Conservation (phyloP, 345 rosid genomes). For the Odontarrhena argentea region DNA sequence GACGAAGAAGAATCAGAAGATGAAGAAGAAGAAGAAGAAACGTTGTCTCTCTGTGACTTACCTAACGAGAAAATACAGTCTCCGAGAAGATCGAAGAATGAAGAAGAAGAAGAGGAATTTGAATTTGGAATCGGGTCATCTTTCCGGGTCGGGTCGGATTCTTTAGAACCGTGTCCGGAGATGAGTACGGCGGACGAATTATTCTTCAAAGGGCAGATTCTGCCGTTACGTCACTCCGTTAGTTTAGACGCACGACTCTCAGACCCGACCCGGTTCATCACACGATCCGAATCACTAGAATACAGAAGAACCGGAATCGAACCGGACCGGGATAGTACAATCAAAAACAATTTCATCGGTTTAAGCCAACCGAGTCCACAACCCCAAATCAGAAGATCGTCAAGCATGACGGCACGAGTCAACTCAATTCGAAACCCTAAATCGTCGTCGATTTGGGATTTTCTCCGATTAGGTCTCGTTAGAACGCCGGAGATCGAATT, state of each 20-base stretch:
- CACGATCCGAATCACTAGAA: constrained; percentile 66
- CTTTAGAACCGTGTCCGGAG: constrained; percentile 48
- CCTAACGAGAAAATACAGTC: constrained; percentile 15
- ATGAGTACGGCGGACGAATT: constrained; percentile 80
- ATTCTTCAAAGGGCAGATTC: constrained; percentile 69
- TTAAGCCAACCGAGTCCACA: constrained; percentile 70
- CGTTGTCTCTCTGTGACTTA: constrained; percentile 68
- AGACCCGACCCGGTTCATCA: constrained; percentile 34
- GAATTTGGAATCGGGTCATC: constrained; percentile 54
- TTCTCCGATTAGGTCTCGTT: constrained; percentile 66
- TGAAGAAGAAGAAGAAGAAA: constrained; percentile 60
- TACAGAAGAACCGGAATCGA: constrained; percentile 32
- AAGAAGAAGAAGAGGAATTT: constrained; percentile 51
- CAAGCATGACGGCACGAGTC: constrained; percentile 40
- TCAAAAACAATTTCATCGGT: constrained; percentile 50
- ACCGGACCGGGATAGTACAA: constrained; percentile 40
- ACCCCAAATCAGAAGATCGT: constrained; percentile 62
- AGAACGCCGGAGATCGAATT: constrained; percentile 77
- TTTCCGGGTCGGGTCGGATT: constrained; percentile 42
- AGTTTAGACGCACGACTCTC: constrained; percentile 48
- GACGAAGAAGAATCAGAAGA: constrained; percentile 13
- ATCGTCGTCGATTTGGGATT: constrained; percentile 66
- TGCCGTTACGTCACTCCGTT: constrained; percentile 67
- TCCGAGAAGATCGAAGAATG: constrained; percentile 15
- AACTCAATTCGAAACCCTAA: constrained; percentile 42